Evolutionary conservation across 2,329 filamentous ascomycete species (phyloP).

Genomic region (Phialocephala sp.): DNA sequence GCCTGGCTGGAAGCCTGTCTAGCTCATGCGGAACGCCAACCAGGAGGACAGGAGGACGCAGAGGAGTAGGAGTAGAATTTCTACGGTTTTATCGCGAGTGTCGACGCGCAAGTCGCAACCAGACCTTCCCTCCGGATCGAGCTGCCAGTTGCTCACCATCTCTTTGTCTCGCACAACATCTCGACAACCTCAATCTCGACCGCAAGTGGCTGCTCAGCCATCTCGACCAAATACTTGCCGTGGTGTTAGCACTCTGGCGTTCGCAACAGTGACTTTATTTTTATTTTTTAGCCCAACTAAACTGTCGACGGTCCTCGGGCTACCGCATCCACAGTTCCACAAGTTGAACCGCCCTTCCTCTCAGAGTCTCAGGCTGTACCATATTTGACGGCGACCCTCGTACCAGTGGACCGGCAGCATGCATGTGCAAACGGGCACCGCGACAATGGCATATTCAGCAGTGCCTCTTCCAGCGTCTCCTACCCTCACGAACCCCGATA

Average conservation of each 20-base stretch:
- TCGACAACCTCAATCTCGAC: not conserved
- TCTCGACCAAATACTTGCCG: slow-evolving; percentile 2
- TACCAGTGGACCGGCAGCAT: slow-evolving; percentile 32
- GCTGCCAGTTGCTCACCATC: not conserved
- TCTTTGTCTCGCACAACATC: not conserved
- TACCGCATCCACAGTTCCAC: slow-evolving; percentile 11
- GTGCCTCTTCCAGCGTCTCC: slow-evolving; percentile 70
- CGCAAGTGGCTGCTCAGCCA: not conserved
- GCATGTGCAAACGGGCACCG: slow-evolving; percentile 36
- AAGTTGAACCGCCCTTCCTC: not conserved
- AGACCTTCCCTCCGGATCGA: not conserved
- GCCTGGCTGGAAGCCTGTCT: not conserved
- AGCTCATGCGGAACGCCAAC: slow-evolving; percentile 2
- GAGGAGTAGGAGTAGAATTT: not conserved
- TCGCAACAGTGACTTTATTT: not conserved
- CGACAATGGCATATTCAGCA: slow-evolving; percentile 47
- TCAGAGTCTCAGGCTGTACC: not conserved
- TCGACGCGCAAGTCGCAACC: not conserved
- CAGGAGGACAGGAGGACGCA: not conserved
- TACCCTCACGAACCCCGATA: slow-evolving; percentile 89
- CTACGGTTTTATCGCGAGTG: not conserved
- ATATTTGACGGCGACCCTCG: slow-evolving; percentile 9
- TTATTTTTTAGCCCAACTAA: slow-evolving; percentile 3
- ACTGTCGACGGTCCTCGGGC: slow-evolving; percentile 1
- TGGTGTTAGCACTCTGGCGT: slow-evolving; percentile 5